Percentiles rank a stretch among this genome's conserved stretches.
Evolutionary conservation across 768 basidiomycete species (phyloP).

Genomic region (Russula sp.): DNA sequence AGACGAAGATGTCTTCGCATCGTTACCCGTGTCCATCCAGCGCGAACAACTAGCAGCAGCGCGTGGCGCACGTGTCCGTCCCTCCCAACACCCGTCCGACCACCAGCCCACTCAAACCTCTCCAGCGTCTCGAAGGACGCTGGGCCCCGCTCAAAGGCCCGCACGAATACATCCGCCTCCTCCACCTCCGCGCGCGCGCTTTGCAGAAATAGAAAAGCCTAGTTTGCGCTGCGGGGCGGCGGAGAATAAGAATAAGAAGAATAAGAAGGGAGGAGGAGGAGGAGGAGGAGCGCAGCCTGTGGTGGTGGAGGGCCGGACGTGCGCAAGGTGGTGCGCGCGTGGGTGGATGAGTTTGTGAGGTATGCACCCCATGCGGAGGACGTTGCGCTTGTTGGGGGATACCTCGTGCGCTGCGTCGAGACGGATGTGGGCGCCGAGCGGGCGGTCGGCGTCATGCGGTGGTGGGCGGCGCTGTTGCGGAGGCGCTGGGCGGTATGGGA

Average conservation of each 20-base stretch:
- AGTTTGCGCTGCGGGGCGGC: constrained; percentile 38
- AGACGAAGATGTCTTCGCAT: constrained; percentile 67
- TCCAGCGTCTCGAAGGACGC: constrained; percentile 45
- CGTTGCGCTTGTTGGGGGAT: constrained; percentile 70
- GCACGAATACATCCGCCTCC: constrained; percentile 41
- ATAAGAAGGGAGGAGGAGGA: no score
- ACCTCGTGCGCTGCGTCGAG: constrained; percentile 65
- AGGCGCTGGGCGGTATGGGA: constrained; percentile 62
- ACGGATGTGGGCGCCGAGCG: constrained; percentile 70
- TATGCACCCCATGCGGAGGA: constrained; percentile 71
- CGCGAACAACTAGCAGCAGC: constrained; percentile 68
- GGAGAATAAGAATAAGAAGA: no score
- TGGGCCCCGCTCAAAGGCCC: constrained; percentile 39
- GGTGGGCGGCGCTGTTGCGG: constrained; percentile 75
- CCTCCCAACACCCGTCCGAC: constrained; percentile 20
- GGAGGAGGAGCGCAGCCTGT: constrained; percentile 42
- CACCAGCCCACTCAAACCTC: constrained; percentile 42
- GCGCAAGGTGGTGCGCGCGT: constrained; percentile 64
- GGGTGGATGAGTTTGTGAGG: constrained; percentile 65
- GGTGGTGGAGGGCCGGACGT: constrained; percentile 69
- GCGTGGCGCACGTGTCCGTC: constrained; percentile 44
- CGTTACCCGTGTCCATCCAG: constrained; percentile 63
- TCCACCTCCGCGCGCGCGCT: constrained; percentile 56
- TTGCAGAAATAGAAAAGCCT: constrained; percentile 55
- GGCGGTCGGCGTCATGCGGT: constrained; percentile 68